A percentile compares a stretch with the other conserved stretches of the same genome.
These are phyloP conservation scores for Trebouxia sp. DNA, from an alignment of 139 green algal genomes.

Conservation along the genomic window DNA sequence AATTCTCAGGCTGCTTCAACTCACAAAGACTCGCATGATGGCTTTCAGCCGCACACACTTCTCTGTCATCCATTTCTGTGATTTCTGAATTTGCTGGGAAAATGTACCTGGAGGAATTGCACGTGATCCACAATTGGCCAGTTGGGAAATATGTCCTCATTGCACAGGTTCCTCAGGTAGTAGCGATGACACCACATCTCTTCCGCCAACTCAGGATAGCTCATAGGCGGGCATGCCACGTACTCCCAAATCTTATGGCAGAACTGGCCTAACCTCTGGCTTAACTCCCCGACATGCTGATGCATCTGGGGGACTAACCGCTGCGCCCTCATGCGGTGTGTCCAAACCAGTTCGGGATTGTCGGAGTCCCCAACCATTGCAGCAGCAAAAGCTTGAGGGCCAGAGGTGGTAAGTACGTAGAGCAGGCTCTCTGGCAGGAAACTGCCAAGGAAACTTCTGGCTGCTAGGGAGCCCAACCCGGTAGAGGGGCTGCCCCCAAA, in stretches of 20 bases:
- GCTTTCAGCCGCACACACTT: no score
- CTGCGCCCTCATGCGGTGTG: slow-evolving; percentile 78
- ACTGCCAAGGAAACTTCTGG: slow-evolving; percentile 78
- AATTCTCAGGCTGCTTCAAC: no score
- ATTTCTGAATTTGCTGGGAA: no score
- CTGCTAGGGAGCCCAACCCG: slow-evolving; percentile 53
- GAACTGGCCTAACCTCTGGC: slow-evolving; percentile 64
- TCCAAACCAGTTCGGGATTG: slow-evolving; percentile 95
- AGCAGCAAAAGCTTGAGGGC: slow-evolving; percentile 73
- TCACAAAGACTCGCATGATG: no score
- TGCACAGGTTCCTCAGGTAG: slow-evolving; percentile 91
- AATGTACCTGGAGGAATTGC: slow-evolving; percentile 76
- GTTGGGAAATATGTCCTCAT: slow-evolving; percentile 73
- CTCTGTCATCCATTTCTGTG: no score
- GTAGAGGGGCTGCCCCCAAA: slow-evolving; percentile 30
- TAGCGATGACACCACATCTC: slow-evolving; percentile 94
- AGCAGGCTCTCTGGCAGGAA: slow-evolving; percentile 91
- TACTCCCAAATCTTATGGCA: slow-evolving; percentile 81
- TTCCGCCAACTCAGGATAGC: slow-evolving; percentile 84
- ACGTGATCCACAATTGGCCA: slow-evolving; percentile 89
- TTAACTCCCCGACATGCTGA: slow-evolving; percentile 73
- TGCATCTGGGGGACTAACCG: slow-evolving; percentile 79
- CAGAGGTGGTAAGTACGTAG: slow-evolving; percentile 71
- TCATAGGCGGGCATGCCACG: slow-evolving; percentile 82
- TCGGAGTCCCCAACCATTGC: slow-evolving; percentile 81